Evolutionary conservation across 2,329 filamentous ascomycete genomes (phyloP), one percentile per base, ranked within the genome.

Genomic region (Didymella pinodella): DNA sequence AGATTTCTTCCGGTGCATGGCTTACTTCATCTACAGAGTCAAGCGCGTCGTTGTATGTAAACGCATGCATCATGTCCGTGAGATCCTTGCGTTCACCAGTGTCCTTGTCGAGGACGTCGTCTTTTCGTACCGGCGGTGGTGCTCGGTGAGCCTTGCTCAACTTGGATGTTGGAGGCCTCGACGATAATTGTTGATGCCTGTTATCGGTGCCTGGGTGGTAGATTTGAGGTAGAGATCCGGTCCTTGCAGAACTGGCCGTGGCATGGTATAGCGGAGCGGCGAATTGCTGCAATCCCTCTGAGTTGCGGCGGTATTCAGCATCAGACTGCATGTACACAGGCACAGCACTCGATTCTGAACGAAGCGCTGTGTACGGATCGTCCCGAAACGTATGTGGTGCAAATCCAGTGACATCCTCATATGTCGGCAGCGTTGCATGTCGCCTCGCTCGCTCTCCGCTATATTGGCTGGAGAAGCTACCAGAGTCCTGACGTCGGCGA

Each of bases 41-140:
- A 2, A 63, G 52, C 7, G 56, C 64, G 22, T 74, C 71, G 22
- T 63, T 62, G 26, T 69, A 74, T 0, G 65, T 69, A 43, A 74
- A 74, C 14, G 71, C 71, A 48, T 74, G 71, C 68, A 74, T 71
- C 71, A 74, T 74, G 16, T 74, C 71, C 16, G 71, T 74, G 16
- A 74, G 38, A 18, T 74, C 71, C 47, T 72, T 71, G 28, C 70
- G 63, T 57, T 74, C 71, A 44, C 71, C 71, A 3, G 71, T 74
- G 31, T 74, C 68, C 48, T 72, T 72, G 25, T 74, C 71, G 22
- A 74, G 66, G 26, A 69, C 46, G 18, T 71, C 68, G 46, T 69
- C 67, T 43, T 56, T 32, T 20, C 57, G 62, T 14, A 59, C 52
- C 12, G 65, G 56, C 14, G 63, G 60, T 16, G 65, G 60, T 14